A percentile compares a stretch with the other conserved stretches of the same genome.
Conservation (phyloP, 2,329 filamentous ascomycete species). For the Venturia pyrina region DNA sequence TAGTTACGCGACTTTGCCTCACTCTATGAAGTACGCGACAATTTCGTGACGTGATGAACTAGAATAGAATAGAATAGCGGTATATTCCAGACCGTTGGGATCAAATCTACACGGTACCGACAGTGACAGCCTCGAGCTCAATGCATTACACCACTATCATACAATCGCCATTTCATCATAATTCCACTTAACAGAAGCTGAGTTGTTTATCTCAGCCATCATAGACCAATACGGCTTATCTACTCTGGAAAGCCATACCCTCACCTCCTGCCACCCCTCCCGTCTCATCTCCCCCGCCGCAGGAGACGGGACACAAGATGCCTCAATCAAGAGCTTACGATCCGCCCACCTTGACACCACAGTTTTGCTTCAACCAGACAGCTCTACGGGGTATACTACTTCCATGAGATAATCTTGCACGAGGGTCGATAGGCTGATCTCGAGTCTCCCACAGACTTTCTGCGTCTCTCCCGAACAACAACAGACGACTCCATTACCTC, state of each 20-base stretch:
- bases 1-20: background rate
- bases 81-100: background rate
- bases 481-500: conserved; percentile 92
- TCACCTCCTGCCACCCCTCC: conserved; percentile 7
- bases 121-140: background rate
- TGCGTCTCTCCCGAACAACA: conserved; percentile 70
- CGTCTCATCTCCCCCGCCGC: conserved; percentile 13
- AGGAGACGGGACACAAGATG: conserved; percentile 11
- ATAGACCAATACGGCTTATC: conserved; percentile 12
- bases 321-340: conserved; percentile 33
- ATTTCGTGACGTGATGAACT: background rate
- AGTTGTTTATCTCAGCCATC: background rate
- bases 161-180: background rate
- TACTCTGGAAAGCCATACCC: conserved; percentile 14
- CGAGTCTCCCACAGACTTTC: conserved; percentile 57
- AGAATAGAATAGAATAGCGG: no score
- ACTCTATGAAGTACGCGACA: background rate
- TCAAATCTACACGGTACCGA: background rate
- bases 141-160: background rate
- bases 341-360: conserved; percentile 33
- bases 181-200: background rate
- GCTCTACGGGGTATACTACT: conserved; percentile 34
- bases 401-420: background rate
- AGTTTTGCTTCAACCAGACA: conserved; percentile 43
- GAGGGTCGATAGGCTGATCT: background rate